Base-by-base conservation (phyloP, 2,329 filamentous ascomycete species). In the Ophiocordyceps australis region DNA sequence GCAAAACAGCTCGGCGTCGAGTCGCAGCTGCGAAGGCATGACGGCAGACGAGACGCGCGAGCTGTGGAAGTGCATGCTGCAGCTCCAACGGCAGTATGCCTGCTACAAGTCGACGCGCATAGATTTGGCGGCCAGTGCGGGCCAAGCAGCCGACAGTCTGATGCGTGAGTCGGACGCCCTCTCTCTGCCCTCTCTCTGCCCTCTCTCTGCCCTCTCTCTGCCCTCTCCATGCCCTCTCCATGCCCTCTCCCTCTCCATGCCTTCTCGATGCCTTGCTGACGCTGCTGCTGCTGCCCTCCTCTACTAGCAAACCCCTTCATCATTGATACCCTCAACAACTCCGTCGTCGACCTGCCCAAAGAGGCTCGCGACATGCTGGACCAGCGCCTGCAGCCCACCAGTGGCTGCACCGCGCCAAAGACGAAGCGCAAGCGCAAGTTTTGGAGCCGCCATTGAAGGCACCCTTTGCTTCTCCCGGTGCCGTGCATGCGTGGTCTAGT, bases 41-140 rank as follows among this genome's bases (percentile, higher is more conserved):
- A 45, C 35, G 14, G 36, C 38, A 14, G 48, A 54, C 17, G 53
- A 57, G 30, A 55, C 49, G 4, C 41, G 46, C 13, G 47, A 52
- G 19, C 38, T 62, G 4, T 62, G 58, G 58, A 39, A 44, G 25
- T 57, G 57, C 34, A 62, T 62, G 58, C 46, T 62, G 3, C 49
- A 54, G 24, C 43, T 62, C 7, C 58, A 62, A 38, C 43, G 47
- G 31, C 47, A 42, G 5, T 62, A 57, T 27, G 52, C 52, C 5
- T 62, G 58, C 41, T 62, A 62, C 33, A 58, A 54, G 16, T 62
- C 57, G 12, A 54, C 57, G 10, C 42, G 58, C 17, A 59, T 62
- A 38, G 54, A 57, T 25, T 45, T 60, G 22, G 58, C 58, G 1
- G 38, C 59, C 10, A 49, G 49, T 22, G 52, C 53, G 1, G 50